Percentiles rank a stretch among this genome's conserved stretches.
phyloP scores from a whole-genome alignment of 1,139 yeast species.

The Suhomyces terraborum region DNA sequence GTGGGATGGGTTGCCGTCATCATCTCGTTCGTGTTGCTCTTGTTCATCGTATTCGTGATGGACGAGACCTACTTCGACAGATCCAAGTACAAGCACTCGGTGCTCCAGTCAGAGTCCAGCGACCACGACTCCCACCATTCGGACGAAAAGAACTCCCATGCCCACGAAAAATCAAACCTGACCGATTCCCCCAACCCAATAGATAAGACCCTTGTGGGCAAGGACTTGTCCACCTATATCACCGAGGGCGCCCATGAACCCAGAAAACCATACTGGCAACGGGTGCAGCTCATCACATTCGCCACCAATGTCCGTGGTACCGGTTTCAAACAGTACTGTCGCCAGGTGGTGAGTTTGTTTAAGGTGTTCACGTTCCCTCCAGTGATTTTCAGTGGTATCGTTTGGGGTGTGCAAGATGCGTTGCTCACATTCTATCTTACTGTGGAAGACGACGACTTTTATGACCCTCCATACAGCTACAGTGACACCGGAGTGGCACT shows the following conservation, averaged over 20 bases:
- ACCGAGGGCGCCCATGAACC: constrained; percentile 28
- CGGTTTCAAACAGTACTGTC: constrained; percentile 32
- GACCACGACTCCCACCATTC: constrained; percentile 6
- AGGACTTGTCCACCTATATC: constrained; percentile 4
- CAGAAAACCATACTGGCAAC: constrained; percentile 24
- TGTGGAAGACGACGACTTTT: constrained; percentile 38
- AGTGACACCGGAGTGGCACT: constrained; percentile 33
- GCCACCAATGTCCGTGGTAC: constrained; percentile 24
- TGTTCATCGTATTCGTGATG: constrained; percentile 24
- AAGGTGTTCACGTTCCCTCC: constrained; percentile 40
- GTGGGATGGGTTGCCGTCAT: constrained; percentile 38
- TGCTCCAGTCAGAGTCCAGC: constrained; percentile 2
- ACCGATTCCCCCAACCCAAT: not conserved
- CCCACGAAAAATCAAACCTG: not conserved
- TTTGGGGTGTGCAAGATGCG: constrained; percentile 45
- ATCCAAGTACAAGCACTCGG: constrained; percentile 13
- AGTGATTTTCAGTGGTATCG: constrained; percentile 36
- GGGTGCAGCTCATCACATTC: constrained; percentile 28
- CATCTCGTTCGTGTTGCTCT: constrained; percentile 23
- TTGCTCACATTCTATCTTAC: constrained; percentile 42
- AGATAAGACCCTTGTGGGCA: not conserved
- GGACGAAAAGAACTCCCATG: constrained; percentile 1
- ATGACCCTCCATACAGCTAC: constrained; percentile 36
- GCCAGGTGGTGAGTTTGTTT: constrained; percentile 27
- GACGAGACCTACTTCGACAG: constrained; percentile 33